Conservation (phyloP, 2,329 filamentous ascomycete species). For the Penicillium sp. region DNA sequence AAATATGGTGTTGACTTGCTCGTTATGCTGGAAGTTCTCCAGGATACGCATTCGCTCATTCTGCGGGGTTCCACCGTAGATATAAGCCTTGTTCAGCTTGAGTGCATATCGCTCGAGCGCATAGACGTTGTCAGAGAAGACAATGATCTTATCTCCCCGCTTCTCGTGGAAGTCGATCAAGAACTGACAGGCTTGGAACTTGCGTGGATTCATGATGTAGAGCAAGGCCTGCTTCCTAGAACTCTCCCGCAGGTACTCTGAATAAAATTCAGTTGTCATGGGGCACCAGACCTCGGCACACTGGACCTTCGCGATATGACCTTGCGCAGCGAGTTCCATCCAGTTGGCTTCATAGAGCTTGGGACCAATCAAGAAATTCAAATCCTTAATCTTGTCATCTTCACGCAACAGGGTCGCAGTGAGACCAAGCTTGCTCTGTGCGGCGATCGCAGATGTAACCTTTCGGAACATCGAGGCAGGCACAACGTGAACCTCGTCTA, state of each 20-base stretch:
- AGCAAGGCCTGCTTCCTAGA: constrained; percentile 68
- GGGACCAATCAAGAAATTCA: constrained; percentile 96
- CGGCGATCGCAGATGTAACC: constrained; percentile 89
- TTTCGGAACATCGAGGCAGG: constrained; percentile 95
- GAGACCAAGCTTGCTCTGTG: constrained; percentile 90
- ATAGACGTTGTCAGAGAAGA: constrained; percentile 97
- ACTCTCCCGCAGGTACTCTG: constrained; percentile 78
- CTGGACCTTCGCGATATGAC: constrained; percentile 94
- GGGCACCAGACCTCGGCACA: constrained; percentile 99
- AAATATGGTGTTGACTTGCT: constrained; percentile 87
- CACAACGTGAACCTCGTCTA: constrained; percentile 97
- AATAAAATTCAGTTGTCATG: constrained; percentile 98
- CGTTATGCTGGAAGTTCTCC: constrained; percentile 93
- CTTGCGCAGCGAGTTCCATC: constrained; percentile 97
- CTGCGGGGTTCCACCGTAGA: constrained; percentile 86
- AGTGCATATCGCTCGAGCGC: constrained; percentile 82
- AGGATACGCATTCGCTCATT: constrained; percentile 82
- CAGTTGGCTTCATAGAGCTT: constrained; percentile 99
- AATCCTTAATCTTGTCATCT: constrained; percentile 95
- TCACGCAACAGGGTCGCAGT: constrained; percentile 93
- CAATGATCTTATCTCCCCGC: constrained; percentile 94
- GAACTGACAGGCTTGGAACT: constrained; percentile 96
- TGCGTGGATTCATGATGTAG: constrained; percentile 96
- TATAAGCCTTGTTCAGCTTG: constrained; percentile 82
- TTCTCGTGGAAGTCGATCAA: constrained; percentile 97